A percentile compares a stretch with the other conserved stretches of the same genome.
phyloP scores from a whole-genome alignment of 352 stramenopile genomes.

The Phytophthora syringae region DNA sequence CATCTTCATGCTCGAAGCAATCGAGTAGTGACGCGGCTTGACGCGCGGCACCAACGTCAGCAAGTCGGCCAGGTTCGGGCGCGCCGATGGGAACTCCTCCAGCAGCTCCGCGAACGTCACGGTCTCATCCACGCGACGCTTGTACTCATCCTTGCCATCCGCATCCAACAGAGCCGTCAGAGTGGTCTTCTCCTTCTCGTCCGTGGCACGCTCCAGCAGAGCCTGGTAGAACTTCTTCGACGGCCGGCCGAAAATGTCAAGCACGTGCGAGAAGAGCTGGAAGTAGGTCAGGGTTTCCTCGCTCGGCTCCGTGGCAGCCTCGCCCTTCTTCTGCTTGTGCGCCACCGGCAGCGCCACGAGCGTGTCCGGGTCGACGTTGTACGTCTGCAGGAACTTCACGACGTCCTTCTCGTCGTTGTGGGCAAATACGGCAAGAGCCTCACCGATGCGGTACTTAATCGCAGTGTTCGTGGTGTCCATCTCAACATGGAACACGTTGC shows the following conservation, averaged over 20 bases:
- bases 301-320: conserved; percentile 30
- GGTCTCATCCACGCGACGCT: conserved; percentile 79
- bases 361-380: conserved; percentile 69
- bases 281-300: conserved; percentile 82
- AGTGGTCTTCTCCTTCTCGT: conserved; percentile 75
- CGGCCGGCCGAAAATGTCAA: conserved; percentile 85
- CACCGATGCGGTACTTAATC: conserved; percentile 88
- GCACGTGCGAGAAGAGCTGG: conserved; percentile 82
- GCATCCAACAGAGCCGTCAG: conserved; percentile 55
- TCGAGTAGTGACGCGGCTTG: conserved; percentile 91
- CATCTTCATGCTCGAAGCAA: conserved; percentile 90
- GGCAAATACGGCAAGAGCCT: conserved; percentile 83
- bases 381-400: conserved; percentile 69
- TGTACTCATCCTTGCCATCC: conserved; percentile 87
- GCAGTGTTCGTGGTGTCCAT: conserved; percentile 84
- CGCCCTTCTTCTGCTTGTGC: conserved; percentile 63
- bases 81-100: conserved; percentile 75
- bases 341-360: conserved; percentile 72
- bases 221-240: conserved; percentile 89
- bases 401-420: conserved; percentile 86
- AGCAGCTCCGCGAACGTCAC: conserved; percentile 81
- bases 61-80: conserved; percentile 67
- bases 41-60: conserved; percentile 81
- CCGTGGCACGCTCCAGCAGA: conserved; percentile 63
- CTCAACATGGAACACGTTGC: conserved; percentile 89